A percentile compares a stretch with the other conserved stretches of the same genome.
phyloP scores from a whole-genome alignment of 768 basidiomycete species.

The Phylloporus arenicola region DNA sequence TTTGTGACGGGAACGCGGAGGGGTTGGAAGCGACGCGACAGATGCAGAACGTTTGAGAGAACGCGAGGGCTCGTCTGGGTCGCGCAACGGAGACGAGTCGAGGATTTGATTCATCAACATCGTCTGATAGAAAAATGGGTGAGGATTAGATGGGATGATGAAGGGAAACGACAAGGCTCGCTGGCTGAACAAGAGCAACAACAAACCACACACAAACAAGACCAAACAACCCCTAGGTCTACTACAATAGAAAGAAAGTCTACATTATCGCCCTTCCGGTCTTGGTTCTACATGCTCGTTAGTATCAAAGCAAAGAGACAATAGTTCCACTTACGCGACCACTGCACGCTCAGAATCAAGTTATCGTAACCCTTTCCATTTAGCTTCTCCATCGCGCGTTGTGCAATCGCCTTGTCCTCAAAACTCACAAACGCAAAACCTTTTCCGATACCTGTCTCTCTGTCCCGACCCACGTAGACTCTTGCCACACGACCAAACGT shows the following conservation, averaged over 20 bases:
- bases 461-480: slow-evolving; percentile 91
- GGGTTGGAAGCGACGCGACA: slow-evolving; percentile 59
- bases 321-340: slow-evolving; percentile 46
- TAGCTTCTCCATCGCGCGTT: slow-evolving; percentile 87
- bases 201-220: background rate
- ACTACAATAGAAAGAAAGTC: background rate
- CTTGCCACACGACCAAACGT: slow-evolving; percentile 80
- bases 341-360: slow-evolving; percentile 68
- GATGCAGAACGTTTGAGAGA: slow-evolving; percentile 62
- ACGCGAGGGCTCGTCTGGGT: slow-evolving; percentile 18
- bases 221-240: background rate
- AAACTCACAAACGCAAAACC: slow-evolving; percentile 98
- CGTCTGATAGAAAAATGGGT: background rate
- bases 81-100: slow-evolving; percentile 28
- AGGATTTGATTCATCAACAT: slow-evolving; percentile 33
- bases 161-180: background rate
- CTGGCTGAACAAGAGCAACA: background rate
- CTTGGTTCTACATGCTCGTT: slow-evolving; percentile 34
- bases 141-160: background rate
- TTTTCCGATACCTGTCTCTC: slow-evolving; percentile 91
- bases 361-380: slow-evolving; percentile 92
- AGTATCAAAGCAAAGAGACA: background rate
- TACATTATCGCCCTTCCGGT: slow-evolving; percentile 35
- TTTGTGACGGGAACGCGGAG: slow-evolving; percentile 54
- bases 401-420: slow-evolving; percentile 72